phyloP scores from a whole-genome alignment of 441 rosid genomes.

The Melastoma candidum region DNA sequence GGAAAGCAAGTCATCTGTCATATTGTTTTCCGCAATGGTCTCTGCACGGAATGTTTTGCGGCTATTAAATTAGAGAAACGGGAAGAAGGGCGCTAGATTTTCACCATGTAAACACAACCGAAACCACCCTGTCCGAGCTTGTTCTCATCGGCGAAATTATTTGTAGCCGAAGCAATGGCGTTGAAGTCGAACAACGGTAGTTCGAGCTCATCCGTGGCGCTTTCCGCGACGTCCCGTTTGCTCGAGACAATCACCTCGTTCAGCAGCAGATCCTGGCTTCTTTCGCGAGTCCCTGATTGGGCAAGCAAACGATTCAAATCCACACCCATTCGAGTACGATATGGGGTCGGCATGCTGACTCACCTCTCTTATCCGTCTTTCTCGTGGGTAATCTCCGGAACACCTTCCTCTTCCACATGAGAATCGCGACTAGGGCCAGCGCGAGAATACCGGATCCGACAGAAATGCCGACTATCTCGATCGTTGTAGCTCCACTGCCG shows the following conservation, averaged over 20 bases:
- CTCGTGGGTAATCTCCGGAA: slow-evolving; percentile 11
- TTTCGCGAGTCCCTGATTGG: slow-evolving; percentile 32
- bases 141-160: slow-evolving; percentile 56
- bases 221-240: slow-evolving; percentile 41
- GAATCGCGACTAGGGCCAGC: slow-evolving; percentile 26
- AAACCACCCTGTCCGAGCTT: slow-evolving; percentile 86
- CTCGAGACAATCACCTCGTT: slow-evolving; percentile 50
- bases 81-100: background rate
- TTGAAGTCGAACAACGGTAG: slow-evolving; percentile 43
- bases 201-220: slow-evolving; percentile 50
- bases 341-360: background rate
- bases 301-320: background rate
- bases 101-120: slow-evolving; percentile 83
- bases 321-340: too few species aligned
- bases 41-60: too few species aligned
- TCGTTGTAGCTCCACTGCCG: background rate
- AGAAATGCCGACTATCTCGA: slow-evolving; percentile 33
- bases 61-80: too few species aligned
- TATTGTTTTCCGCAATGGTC: too few species aligned
- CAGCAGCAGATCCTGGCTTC: slow-evolving; percentile 54
- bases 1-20: background rate
- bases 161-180: slow-evolving; percentile 45
- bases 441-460: slow-evolving; percentile 37
- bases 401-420: slow-evolving; percentile 40
- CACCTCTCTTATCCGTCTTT: slow-evolving; percentile 26